Conservation (phyloP, 768 basidiomycete species). For the Mycena venus region DNA sequence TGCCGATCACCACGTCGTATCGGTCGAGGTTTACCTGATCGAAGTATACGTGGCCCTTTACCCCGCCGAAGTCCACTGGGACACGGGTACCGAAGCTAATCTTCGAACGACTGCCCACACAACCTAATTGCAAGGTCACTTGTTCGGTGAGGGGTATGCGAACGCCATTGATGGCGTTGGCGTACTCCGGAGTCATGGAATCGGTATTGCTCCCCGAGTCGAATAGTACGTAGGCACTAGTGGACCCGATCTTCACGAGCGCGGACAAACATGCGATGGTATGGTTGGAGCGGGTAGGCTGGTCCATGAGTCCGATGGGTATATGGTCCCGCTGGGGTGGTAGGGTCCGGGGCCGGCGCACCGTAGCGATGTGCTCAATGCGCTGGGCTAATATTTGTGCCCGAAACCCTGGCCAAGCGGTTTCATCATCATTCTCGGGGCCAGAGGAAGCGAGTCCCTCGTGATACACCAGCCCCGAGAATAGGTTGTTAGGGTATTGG, state of each 20-base stretch:
- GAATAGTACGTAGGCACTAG: not conserved
- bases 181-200: slow-evolving; percentile 4
- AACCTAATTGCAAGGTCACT: not conserved
- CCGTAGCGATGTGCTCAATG: not conserved
- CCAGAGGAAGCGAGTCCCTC: not conserved
- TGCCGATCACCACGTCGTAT: slow-evolving; percentile 4
- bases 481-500: not conserved
- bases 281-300: not conserved
- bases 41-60: slow-evolving; percentile 4
- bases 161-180: not conserved
- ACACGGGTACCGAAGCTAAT: not conserved
- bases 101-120: not conserved
- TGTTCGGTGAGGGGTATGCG: not conserved
- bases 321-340: not conserved
- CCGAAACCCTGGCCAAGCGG: not conserved
- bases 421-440: not conserved
- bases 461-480: not conserved
- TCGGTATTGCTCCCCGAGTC: slow-evolving; percentile 11
- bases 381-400: not conserved
- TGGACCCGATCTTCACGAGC: not conserved
- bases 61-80: not conserved
- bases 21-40: slow-evolving; percentile 3
- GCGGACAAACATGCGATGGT: slow-evolving; percentile 7
- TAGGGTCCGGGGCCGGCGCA: not conserved
- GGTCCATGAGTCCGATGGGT: not conserved